Base-by-base conservation (phyloP, 352 stramenopile genomes). In the Pseudoperonospora humuli region DNA sequence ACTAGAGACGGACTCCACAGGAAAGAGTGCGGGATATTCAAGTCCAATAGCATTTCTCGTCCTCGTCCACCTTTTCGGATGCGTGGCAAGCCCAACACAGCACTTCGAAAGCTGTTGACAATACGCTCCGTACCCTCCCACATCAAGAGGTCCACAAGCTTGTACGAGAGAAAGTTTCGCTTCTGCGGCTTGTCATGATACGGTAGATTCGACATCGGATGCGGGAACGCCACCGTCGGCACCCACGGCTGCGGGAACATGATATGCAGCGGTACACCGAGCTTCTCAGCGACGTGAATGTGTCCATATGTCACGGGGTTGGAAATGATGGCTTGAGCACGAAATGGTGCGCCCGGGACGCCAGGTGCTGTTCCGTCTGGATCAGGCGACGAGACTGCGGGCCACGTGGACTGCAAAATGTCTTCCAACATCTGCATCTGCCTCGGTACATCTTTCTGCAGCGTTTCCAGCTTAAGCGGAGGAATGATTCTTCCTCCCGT, bases 231-330 rank as follows among this genome's bases (percentile, higher is more conserved):
- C 26, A 64, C 67, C 1, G 89, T 97, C 14, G 84, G 84, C 0
- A 75, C 70, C 81, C 86, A 96, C 11, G 87, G 89, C 54, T 96
- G 81, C 0, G 85, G 83, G 45, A 96, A 97, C 84, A 97, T 96
- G 34, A 97, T 95, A 60, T 97, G 93, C 24, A 97, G 59, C 15
- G 90, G 89, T 8, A 97, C 84, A 3, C 78, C 86, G 1, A 97
- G 73, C 3, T 78, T 70, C 54, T 97, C 92, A 0, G 87, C 90
- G 4, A 96, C 88, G 60, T 97, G 88, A 33, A 96, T 84, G 57
- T 97, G 89, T 6, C 85, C 89, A 35, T 96, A 95, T 17, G 75
- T 85, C 1, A 95, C 85, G 2, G 92, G 90, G 42, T 97, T 97
- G n/a, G 86, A 85, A 57, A 97, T 97, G 23, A 97, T 96, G 2